Conservation (phyloP, 768 basidiomycete genomes). For the Boletus reticulatus region DNA sequence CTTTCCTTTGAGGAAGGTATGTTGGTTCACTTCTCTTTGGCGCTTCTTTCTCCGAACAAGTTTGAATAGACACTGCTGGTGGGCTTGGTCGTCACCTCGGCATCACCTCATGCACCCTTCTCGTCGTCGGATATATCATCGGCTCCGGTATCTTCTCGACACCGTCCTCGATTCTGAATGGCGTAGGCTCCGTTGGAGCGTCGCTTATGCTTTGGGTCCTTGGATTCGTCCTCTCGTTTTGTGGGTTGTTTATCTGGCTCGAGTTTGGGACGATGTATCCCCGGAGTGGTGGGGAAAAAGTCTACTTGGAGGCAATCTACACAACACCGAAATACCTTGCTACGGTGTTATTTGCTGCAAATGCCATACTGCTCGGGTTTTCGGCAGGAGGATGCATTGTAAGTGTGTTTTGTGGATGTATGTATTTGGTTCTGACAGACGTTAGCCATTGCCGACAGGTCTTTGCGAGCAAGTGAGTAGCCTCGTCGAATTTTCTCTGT, state of each 20-base stretch:
- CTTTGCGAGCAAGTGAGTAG: conserved; percentile 33
- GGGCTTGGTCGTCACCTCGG: conserved; percentile 58
- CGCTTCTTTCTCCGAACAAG: neutral
- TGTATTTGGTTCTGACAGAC: neutral
- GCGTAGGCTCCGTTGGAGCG: conserved; percentile 57
- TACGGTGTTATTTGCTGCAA: conserved; percentile 48
- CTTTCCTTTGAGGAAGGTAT: conserved; percentile 49
- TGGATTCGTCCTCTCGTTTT: conserved; percentile 56
- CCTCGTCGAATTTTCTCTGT: neutral
- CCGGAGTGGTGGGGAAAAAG: conserved; percentile 60
- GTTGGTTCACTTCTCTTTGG: neutral
- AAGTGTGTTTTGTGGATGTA: conserved; percentile 12
- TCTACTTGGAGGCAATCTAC: conserved; percentile 58
- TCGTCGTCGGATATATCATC: conserved; percentile 55
- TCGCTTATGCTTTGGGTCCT: conserved; percentile 63
- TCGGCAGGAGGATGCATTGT: conserved; percentile 47
- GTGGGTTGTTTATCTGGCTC: conserved; percentile 60
- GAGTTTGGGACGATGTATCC: conserved; percentile 64
- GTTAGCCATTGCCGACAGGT: conserved; percentile 12
- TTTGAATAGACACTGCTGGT: conserved; percentile 41
- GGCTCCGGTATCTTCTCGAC: conserved; percentile 63
- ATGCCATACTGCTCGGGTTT: conserved; percentile 46
- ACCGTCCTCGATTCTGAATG: conserved; percentile 53
- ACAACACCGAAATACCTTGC: conserved; percentile 44
- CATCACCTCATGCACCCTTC: conserved; percentile 51